phyloP scores from a whole-genome alignment of 768 basidiomycete genomes.

The Boletus coccyginus region DNA sequence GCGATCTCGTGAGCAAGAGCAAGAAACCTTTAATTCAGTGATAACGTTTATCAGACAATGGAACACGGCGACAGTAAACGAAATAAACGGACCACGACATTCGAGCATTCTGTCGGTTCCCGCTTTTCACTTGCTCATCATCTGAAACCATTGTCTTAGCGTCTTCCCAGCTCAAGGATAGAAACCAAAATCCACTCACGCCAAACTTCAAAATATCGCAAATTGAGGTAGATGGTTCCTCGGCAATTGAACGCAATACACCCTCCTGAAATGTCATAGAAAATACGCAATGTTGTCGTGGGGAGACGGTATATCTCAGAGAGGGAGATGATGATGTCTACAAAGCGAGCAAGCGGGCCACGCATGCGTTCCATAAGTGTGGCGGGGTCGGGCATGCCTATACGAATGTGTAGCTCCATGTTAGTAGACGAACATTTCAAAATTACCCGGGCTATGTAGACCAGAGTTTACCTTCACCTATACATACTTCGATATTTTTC shows the following conservation, averaged over 20 bases:
- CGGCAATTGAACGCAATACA: constrained; percentile 89
- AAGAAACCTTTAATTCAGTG: constrained; percentile 64
- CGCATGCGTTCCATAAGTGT: constrained; percentile 46
- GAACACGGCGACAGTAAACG: too few relatives aligned
- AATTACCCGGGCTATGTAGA: neutral
- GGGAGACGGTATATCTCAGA: constrained; percentile 68
- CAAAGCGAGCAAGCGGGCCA: constrained; percentile 63
- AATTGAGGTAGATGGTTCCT: constrained; percentile 81
- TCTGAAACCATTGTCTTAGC: neutral
- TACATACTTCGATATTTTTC: constrained; percentile 51
- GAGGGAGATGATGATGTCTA: constrained; percentile 60
- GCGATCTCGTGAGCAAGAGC: constrained; percentile 87
- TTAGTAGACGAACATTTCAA: neutral
- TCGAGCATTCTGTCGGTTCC: neutral
- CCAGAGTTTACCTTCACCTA: constrained; percentile 48
- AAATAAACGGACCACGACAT: neutral
- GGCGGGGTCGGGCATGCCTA: constrained; percentile 29
- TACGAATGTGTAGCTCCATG: neutral
- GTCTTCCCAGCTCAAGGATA: neutral
- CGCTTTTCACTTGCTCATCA: neutral
- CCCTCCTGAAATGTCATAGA: constrained; percentile 73
- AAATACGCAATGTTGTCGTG: constrained; percentile 68
- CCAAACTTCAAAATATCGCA: constrained; percentile 39
- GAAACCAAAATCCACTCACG: constrained; percentile 46
- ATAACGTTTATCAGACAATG: neutral